A percentile compares a stretch with the other conserved stretches of the same genome.
phyloP scores from a whole-genome alignment of 768 basidiomycete genomes.

The Termitomyces sp. region DNA sequence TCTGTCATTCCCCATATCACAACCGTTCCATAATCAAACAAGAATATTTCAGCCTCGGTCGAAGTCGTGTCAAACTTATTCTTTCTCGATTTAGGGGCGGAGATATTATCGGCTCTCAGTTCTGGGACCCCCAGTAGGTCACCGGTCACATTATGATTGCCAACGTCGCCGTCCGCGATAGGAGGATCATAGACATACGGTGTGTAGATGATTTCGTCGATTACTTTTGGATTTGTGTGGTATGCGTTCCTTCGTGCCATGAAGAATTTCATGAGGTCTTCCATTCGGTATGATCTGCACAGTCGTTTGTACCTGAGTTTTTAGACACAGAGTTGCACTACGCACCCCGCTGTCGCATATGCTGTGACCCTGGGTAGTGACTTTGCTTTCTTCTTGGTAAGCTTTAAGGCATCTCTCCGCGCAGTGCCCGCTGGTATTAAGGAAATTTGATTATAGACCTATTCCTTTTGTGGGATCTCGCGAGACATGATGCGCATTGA shows the following conservation, averaged over 20 bases:
- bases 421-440: conserved; percentile 94
- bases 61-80: conserved; percentile 65
- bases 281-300: conserved; percentile 80
- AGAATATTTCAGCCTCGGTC: conserved; percentile 81
- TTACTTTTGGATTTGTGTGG: conserved; percentile 79
- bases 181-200: conserved; percentile 77
- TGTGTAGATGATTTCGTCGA: conserved; percentile 93
- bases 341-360: conserved; percentile 88
- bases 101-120: conserved; percentile 36
- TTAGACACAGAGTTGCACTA: conserved; percentile 4
- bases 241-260: conserved; percentile 78
- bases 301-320: background rate
- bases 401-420: conserved; percentile 78
- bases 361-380: conserved; percentile 91
- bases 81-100: conserved; percentile 43
- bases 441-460: conserved; percentile 94
- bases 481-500: background rate
- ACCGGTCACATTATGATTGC: conserved; percentile 41
- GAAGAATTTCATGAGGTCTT: conserved; percentile 86
- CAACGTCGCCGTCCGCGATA: conserved; percentile 23
- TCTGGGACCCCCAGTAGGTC: conserved; percentile 81
- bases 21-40: conserved; percentile 92
- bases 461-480: background rate
- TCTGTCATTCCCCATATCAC: conserved; percentile 99
- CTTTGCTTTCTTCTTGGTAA: conserved; percentile 95